Evolutionary conservation across 352 stramenopile genomes (phyloP), one percentile per base, ranked within the genome.

Genomic region (Peronosclerospora sorghi): DNA sequence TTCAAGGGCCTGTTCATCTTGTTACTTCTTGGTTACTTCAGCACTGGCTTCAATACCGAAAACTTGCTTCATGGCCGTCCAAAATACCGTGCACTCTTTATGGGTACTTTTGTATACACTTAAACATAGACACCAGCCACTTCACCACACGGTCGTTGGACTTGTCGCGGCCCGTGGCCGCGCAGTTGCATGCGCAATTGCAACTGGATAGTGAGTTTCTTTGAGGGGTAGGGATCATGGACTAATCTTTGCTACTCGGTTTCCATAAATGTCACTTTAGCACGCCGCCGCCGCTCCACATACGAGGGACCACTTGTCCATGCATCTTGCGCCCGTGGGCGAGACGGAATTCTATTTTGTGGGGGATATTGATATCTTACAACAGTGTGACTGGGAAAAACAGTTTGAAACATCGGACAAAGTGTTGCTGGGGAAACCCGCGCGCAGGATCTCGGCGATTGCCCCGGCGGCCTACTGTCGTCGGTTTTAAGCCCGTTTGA

Each of bases 331-430:
- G 1, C 51, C 60, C 8, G 32, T 60, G 5, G 50, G 55, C 18
- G 27, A 56, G 1, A 54, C 68, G 3, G 73, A 86, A 46, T 60
- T 87, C 29, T 91, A 91, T 40, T 86, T 83, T 44, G 60, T 91
- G 4, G 78, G 78, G 9, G 85, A 88, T 35, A 91, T 91, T 27
- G 78, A 91, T 55, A 87, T 91, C 32, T 34, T 91, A 4, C 78
- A 91, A 47, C 65, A 86, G 47, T 91, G 77, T 71, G 75, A 84
- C 46, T 85, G 67, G 69, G 73, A 83, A n/a, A n/a, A 34, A 87
- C 68, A 82, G 49, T 52, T 83, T 35, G 75, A 87, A 39, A 80
- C 80, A 20, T 56, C 74, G 9, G 71, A 65, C n/a, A 87, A 87
- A 57, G 68, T 80, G 45, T 42, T 86, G 29, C 53, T 83, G 8